phyloP scores from a whole-genome alignment of 495 filamentous ascomycete genomes.

The Trichoderma orchidacearum region DNA sequence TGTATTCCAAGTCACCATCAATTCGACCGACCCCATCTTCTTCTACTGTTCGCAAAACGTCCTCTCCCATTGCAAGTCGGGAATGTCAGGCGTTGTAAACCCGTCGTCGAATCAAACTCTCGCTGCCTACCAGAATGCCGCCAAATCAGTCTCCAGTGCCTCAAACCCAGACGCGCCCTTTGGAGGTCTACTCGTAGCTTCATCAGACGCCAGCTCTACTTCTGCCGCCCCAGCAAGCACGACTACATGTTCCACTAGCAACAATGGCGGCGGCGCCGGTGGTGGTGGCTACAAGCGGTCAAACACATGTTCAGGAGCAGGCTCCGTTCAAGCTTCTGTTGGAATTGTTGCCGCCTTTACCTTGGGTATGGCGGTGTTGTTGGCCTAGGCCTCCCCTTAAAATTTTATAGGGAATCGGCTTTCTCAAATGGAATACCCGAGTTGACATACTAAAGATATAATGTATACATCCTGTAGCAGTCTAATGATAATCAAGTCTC shows the following conservation, averaged over 20 bases:
- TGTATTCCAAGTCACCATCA: conserved; percentile 31
- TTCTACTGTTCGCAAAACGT: conserved; percentile 31
- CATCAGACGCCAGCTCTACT: not conserved
- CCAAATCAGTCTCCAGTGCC: not conserved
- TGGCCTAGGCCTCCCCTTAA: not conserved
- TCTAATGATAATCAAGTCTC: too few species aligned
- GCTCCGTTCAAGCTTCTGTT: not conserved
- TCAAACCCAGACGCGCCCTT: not conserved
- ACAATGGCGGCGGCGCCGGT: not conserved
- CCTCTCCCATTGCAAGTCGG: conserved; percentile 14
- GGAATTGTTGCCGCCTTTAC: not conserved
- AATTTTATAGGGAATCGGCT: not conserved
- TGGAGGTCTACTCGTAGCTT: not conserved
- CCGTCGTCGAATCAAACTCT: conserved; percentile 5
- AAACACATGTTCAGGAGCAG: not conserved
- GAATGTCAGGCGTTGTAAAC: conserved; percentile 23
- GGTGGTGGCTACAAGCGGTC: not conserved
- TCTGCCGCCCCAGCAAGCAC: not conserved
- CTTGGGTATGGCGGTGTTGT: not conserved
- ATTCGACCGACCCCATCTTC: conserved; percentile 36
- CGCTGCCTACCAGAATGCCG: conserved; percentile 6
- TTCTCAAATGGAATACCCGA: not conserved
- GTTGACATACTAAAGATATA: too few species aligned
- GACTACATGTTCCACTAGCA: not conserved
- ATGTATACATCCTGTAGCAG: too few species aligned